Evolutionary conservation across 2,329 filamentous ascomycete species (phyloP), one percentile per base, ranked within the genome.

Genomic region (Dactylellina haptotyla): DNA sequence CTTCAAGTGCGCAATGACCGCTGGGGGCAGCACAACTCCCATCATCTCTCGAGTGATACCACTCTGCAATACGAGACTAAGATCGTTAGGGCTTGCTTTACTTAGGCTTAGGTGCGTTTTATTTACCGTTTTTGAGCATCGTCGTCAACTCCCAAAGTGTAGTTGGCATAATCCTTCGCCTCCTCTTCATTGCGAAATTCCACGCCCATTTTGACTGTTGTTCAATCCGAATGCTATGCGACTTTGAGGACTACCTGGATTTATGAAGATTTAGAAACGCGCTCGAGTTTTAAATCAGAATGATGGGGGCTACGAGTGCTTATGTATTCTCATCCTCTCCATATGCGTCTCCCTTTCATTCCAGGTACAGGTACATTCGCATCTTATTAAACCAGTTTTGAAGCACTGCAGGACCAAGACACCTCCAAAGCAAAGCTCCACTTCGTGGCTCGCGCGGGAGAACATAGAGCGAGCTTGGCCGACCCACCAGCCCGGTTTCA

Each of bases 111-210:
- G 12, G n/a, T 16, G 12, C 14, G 3, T 45, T 26, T 16, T 53
- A 48, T 48, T 30, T 66, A 58, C 62, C 62, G 62, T 43, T 66
- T 57, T 26, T 48, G 48, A 10, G 62, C 62, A 23, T 66, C 62
- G n/a, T 58, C 23, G 20, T 57, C 62, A 4, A 57, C 53, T 39
- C 51, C 53, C 6, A 66, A 32, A 8, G 62, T 58, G 23, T 66
- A 66, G 23, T 58, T 51, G 30, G 53, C 43, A 12, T 66, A 66
- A 16, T 66, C 53, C n/a, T 57, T 57, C 41, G 45, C 62, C 51
- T 66, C 51, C 30, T 66, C 62, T 23, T 46, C 53, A 18, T 58
- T 50, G 16, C 25, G 28, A 34, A 46, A 45, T 28, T 64, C 61
- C 5, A 56, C 26, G 46, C 34, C 26, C 61, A 64, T 63, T 26